A percentile compares a stretch with the other conserved stretches of the same genome.
phyloP scores from a whole-genome alignment of 192 early-diverging fungal genomes.

The Coemansia sp. region DNA sequence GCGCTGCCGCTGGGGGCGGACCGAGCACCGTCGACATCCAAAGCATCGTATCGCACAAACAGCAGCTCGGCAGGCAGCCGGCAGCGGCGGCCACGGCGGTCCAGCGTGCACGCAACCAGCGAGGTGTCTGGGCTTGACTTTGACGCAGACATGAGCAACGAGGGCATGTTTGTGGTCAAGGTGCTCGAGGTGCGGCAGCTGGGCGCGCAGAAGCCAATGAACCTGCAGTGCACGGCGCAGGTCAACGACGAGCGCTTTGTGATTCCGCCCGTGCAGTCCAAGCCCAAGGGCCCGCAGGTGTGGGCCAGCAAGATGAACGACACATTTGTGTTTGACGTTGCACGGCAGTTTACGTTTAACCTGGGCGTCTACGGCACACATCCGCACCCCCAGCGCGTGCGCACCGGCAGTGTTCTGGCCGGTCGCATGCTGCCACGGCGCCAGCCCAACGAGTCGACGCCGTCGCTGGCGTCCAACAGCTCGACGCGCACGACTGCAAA shows the following conservation, averaged over 20 bases:
- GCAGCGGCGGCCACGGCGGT: slow-evolving; percentile 33
- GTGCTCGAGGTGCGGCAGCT: slow-evolving; percentile 45
- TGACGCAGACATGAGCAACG: slow-evolving; percentile 23
- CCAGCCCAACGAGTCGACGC: slow-evolving; percentile 32
- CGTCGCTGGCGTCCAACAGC: slow-evolving; percentile 33
- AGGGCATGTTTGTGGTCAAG: slow-evolving; percentile 51
- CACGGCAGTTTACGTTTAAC: slow-evolving; percentile 50
- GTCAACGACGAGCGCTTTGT: slow-evolving; percentile 50
- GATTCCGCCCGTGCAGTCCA: slow-evolving; percentile 40
- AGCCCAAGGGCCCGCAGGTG: slow-evolving; percentile 34
- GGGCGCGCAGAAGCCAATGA: slow-evolving; percentile 43
- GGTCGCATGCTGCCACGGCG: slow-evolving; percentile 34
- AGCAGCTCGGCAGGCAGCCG: slow-evolving; percentile 49
- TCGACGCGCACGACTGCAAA: slow-evolving; percentile 40
- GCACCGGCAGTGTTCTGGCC: slow-evolving; percentile 9
- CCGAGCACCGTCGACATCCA: slow-evolving; percentile 39
- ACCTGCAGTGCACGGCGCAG: slow-evolving; percentile 50
- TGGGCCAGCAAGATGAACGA: slow-evolving; percentile 52
- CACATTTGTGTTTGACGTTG: slow-evolving; percentile 55
- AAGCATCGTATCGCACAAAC: slow-evolving; percentile 48
- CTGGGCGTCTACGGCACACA: slow-evolving; percentile 47
- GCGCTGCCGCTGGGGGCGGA: slow-evolving; percentile 28
- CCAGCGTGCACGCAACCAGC: slow-evolving; percentile 36
- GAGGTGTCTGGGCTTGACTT: slow-evolving; percentile 16
- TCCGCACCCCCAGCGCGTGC: slow-evolving; percentile 13